A percentile compares a stretch with the other conserved stretches of the same genome.
Evolutionary conservation across 208 protist species (phyloP).

Genomic region (Crithidia thermophila): DNA sequence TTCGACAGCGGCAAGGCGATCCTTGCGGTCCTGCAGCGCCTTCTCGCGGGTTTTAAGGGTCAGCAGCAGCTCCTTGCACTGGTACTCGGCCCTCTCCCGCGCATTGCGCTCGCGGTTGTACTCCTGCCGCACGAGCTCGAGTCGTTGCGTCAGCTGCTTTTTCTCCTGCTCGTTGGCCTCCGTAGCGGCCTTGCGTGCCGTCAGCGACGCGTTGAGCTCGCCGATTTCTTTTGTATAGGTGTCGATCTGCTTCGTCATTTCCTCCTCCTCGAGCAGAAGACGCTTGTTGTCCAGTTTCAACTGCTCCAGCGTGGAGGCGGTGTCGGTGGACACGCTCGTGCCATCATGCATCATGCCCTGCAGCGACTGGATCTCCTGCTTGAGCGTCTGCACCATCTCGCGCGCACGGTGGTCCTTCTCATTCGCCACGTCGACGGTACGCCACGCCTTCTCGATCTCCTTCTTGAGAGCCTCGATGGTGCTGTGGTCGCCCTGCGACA

Average conservation of each 20-base stretch:
- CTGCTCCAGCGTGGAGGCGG: conserved; percentile 95
- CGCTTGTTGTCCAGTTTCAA: conserved; percentile 95
- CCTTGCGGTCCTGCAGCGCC: conserved; percentile 54
- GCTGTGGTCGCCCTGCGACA: conserved; percentile 97
- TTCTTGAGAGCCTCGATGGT: conserved; percentile 97
- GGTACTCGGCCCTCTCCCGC: conserved; percentile 90
- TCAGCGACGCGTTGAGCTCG: conserved; percentile 51
- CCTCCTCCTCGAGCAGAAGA: conserved; percentile 91
- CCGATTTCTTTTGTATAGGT: conserved; percentile 61
- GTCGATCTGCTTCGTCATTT: conserved; percentile 93
- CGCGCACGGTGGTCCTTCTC: conserved; percentile 97
- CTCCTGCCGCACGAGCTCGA: conserved; percentile 68
- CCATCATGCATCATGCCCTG: conserved; percentile 94
- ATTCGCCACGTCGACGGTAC: conserved; percentile 96
- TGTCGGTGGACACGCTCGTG: conserved; percentile 84
- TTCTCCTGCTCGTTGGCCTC: conserved; percentile 62
- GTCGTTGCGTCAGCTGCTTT: conserved; percentile 52
- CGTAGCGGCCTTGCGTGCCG: conserved; percentile 51
- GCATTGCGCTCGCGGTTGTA: conserved; percentile 89
- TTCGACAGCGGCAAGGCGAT: conserved; percentile 31
- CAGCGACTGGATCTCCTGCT: conserved; percentile 94
- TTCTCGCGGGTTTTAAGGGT: conserved; percentile 72
- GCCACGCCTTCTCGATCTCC: conserved; percentile 98
- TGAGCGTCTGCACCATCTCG: conserved; percentile 96
- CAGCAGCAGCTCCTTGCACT: conserved; percentile 84